Conservation (phyloP, 345 rosid genomes). For the Melastoma malabathricum region DNA sequence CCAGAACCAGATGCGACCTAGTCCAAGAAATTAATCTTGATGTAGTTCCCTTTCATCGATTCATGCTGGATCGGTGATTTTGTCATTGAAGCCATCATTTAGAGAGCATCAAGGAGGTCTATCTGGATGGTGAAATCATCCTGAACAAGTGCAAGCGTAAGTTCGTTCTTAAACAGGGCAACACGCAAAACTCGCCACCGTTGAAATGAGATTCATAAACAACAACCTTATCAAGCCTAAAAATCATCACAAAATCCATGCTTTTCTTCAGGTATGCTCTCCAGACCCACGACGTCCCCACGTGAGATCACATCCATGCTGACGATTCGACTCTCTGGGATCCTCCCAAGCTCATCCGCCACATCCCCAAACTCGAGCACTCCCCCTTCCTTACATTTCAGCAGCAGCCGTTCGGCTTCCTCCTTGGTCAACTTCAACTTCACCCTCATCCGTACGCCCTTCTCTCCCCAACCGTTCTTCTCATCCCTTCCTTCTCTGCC, state of each 20-base stretch:
- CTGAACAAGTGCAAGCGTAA: too few species aligned
- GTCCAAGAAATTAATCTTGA: too few species aligned
- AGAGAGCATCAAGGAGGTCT: too few species aligned
- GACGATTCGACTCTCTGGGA: conserved; percentile 32
- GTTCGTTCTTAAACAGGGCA: too few species aligned
- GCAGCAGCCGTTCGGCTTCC: conserved; percentile 38
- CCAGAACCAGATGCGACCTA: too few species aligned
- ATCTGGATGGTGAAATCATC: too few species aligned
- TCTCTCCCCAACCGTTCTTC: background rate
- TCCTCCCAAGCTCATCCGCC: conserved; percentile 22
- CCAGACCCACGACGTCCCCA: conserved; percentile 5
- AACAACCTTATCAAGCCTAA: too few species aligned
- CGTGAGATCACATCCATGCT: background rate
- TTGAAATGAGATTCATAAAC: too few species aligned
- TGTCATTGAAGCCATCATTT: too few species aligned
- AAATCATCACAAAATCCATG: background rate
- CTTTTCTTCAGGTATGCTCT: conserved; percentile 21
- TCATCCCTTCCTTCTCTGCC: conserved; percentile 5
- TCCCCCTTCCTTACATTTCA: conserved; percentile 39
- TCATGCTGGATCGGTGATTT: too few species aligned
- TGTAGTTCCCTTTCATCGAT: too few species aligned
- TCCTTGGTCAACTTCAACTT: conserved; percentile 54
- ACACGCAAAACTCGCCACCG: too few species aligned
- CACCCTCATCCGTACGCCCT: conserved; percentile 24
- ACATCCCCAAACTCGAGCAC: conserved; percentile 36